Base-by-base conservation (phyloP, 306 rosid genomes). In the Rosa chinensis region DNA sequence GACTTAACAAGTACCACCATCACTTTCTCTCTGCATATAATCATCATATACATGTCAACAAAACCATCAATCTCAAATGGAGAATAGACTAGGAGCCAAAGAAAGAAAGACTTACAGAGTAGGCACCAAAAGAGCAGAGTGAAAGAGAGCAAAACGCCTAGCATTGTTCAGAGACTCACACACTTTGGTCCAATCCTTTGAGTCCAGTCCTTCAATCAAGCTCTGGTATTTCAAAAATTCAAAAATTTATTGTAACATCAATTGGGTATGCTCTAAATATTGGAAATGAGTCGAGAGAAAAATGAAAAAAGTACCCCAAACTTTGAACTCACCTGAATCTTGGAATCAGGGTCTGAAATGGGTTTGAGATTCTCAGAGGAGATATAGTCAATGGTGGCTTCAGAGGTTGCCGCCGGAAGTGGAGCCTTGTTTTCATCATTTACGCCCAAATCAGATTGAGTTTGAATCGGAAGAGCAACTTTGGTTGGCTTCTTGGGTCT, bases 401-500 rank as follows among this genome's bases (percentile, higher is more conserved):
- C 99, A 3, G 83, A 82, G 17, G 89, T 70, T 37, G 83, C 83
- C 5, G 87, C 82, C 5, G 88, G 87, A 56, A 77, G 1, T 0
- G 93, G 90, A 79, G 79, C 84, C 71, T 84, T 82, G 82, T 92
- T 94, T 78, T 91, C 95, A 63, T 85, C 92, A 72, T 87, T 88
- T 2, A 58, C 40, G 18, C 73, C 58, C 56, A 68, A 77, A 45
- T 80, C 88, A 20, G 82, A 47, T 68, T 80, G 92, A 7, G 91
- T 92, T 40, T 39, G 84, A 66, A 82, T 59, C 1, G 91, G 77
- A 78, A 73, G 76, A 78, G 84, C 78, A 52, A 88, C 84, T 67
- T 90, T 92, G 43, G 92, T 84, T 80, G 84, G 97, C 81, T 94
- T 94, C 70, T 78, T 94, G 79, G 93, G 96, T 78, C 97, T 82